phyloP scores from a whole-genome alignment of 2,329 filamentous ascomycete genomes.

The Cadophora sp. region DNA sequence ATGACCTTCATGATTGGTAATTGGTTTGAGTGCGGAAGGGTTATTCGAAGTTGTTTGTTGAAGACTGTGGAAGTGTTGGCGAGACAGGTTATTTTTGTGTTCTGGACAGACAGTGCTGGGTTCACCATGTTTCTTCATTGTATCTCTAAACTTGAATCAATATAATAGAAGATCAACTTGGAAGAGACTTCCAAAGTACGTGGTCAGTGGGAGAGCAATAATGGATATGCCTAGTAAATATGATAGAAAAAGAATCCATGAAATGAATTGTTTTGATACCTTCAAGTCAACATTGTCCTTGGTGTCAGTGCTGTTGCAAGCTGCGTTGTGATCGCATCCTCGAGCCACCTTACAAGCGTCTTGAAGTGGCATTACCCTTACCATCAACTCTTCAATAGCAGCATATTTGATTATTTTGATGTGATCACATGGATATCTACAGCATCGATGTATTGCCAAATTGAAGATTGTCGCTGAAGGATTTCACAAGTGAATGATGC shows the following conservation, averaged over 20 bases:
- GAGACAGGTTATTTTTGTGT: not conserved
- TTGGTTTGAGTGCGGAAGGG: not conserved
- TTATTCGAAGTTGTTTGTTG: not conserved
- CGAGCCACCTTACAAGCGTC: not conserved
- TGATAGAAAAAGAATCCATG: not conserved
- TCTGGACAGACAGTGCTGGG: not conserved
- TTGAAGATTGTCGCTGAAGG: too few relatives aligned
- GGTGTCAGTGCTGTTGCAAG: not conserved
- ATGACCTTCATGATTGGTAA: not conserved
- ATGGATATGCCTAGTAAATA: not conserved
- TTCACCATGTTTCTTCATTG: too few relatives aligned
- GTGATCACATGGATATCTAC: too few relatives aligned
- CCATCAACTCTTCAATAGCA: too few relatives aligned
- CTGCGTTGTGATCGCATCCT: not conserved
- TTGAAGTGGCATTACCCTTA: too few relatives aligned
- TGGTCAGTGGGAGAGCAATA: not conserved
- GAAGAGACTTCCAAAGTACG: not conserved
- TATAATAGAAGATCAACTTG: too few relatives aligned
- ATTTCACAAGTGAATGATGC: too few relatives aligned
- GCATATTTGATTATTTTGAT: too few relatives aligned
- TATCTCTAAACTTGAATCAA: too few relatives aligned
- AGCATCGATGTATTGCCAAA: too few relatives aligned
- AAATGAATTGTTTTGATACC: too few relatives aligned
- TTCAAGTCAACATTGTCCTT: not conserved
- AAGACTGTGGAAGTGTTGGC: not conserved